These are phyloP conservation scores for Rhizopogon sp. DNA, from an alignment of 768 basidiomycete species.

Conservation along the genomic window DNA sequence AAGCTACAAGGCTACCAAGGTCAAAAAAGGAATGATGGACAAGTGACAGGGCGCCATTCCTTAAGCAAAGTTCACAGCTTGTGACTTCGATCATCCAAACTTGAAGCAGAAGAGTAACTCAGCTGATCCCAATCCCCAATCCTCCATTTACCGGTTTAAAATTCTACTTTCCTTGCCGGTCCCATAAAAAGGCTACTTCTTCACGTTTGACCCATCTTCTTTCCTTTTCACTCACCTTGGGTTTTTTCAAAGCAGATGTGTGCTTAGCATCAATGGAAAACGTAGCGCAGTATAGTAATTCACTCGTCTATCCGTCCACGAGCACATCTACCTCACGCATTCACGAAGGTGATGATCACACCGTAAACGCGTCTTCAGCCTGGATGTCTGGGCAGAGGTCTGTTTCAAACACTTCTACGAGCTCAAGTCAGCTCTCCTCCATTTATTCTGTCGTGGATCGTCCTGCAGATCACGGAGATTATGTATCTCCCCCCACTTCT, in stretches of 20 bases:
- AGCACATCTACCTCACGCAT: conserved; percentile 19
- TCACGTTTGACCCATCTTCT: conserved; percentile 26
- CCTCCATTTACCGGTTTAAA: conserved; percentile 4
- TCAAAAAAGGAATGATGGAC: conserved; percentile 6
- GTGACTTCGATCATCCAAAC: neutral
- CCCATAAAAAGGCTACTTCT: conserved; percentile 24
- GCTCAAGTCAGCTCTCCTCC: conserved; percentile 20
- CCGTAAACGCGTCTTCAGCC: conserved; percentile 18
- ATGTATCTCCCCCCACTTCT: conserved; percentile 17
- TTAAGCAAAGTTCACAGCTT: neutral
- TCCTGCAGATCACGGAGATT: conserved; percentile 34
- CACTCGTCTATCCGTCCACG: conserved; percentile 28
- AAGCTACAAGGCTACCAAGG: conserved; percentile 9
- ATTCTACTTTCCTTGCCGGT: conserved; percentile 4
- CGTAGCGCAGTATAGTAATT: conserved; percentile 27
- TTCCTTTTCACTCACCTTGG: conserved; percentile 22
- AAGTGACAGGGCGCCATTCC: conserved; percentile 1
- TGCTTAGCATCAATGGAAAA: conserved; percentile 31
- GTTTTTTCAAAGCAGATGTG: conserved; percentile 25
- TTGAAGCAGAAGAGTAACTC: neutral
- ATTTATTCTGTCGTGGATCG: conserved; percentile 36
- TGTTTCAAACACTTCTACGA: conserved; percentile 12
- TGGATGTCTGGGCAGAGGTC: conserved; percentile 21
- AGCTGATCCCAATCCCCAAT: conserved; percentile 7
- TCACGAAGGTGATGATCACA: conserved; percentile 20